These are phyloP conservation scores for Malassezia caprae DNA, from an alignment of 1,284 basidiomycete species.

Conservation along the genomic window DNA sequence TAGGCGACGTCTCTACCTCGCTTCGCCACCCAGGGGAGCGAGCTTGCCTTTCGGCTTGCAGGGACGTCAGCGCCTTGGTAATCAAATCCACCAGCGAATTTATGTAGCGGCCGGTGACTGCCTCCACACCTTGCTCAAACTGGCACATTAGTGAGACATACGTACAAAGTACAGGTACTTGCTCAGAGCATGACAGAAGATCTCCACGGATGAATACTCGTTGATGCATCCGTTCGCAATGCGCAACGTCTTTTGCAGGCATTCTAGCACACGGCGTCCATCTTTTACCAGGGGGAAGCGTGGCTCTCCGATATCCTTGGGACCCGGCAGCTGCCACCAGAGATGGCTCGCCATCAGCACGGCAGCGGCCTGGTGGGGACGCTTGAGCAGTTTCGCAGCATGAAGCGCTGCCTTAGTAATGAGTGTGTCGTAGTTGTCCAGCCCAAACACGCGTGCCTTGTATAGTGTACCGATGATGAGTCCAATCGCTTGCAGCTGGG, in stretches of 20 bases:
- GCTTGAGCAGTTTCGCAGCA: conserved; percentile 44
- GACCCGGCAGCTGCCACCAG: conserved; percentile 43
- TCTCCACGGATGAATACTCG: conserved; percentile 42
- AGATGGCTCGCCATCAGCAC: conserved; percentile 47
- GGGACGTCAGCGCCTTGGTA: conserved; percentile 30
- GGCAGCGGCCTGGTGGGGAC: conserved; percentile 46
- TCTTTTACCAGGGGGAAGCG: conserved; percentile 30
- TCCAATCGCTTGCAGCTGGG: conserved; percentile 42
- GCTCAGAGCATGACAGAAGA: conserved; percentile 42
- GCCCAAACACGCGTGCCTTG: conserved; percentile 36
- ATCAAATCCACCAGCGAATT: conserved; percentile 44
- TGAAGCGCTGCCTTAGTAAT: conserved; percentile 46
- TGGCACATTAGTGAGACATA: background rate
- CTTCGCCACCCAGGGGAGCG: conserved; percentile 11
- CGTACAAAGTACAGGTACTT: conserved; percentile 45
- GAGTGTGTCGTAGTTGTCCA: conserved; percentile 44
- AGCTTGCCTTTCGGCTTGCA: background rate
- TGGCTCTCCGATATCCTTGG: conserved; percentile 20
- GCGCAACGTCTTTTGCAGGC: conserved; percentile 43
- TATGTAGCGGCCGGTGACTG: conserved; percentile 41
- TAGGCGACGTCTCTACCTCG: conserved; percentile 50
- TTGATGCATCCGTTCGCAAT: conserved; percentile 47
- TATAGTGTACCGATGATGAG: conserved; percentile 42
- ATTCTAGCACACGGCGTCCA: conserved; percentile 45
- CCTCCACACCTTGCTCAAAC: conserved; percentile 44